Evolutionary conservation across 495 filamentous ascomycete species (phyloP).

Genomic region (Aspergillus carlsbadensis): DNA sequence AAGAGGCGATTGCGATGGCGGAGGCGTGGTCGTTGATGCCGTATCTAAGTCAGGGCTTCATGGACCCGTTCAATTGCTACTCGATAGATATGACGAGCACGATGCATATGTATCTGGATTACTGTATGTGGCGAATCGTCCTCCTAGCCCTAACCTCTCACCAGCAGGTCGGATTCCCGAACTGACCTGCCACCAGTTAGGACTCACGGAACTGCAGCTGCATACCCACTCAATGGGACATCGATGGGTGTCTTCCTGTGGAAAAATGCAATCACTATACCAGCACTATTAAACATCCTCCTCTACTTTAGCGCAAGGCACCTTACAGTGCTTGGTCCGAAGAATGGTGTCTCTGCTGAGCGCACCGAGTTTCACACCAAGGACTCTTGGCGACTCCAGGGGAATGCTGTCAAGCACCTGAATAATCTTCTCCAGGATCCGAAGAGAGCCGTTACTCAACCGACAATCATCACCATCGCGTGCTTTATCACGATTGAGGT

Average conservation of each 20-base stretch:
- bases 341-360: slow-evolving; percentile 2
- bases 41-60: slow-evolving; percentile 9
- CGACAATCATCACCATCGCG: background rate
- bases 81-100: slow-evolving; percentile 2
- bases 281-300: slow-evolving; percentile 1
- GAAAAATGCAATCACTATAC: slow-evolving; percentile 3
- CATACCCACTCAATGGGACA: slow-evolving; percentile 2
- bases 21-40: slow-evolving; percentile 1
- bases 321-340: background rate
- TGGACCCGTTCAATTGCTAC: slow-evolving; percentile 1
- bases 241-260: slow-evolving; percentile 7
- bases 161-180: too few relatives aligned
- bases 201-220: background rate
- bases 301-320: slow-evolving; percentile 5
- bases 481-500: slow-evolving; percentile 5
- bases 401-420: background rate
- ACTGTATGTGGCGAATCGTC: slow-evolving; percentile 3
- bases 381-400: background rate
- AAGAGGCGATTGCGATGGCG: background rate
- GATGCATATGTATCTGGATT: slow-evolving; percentile 7
- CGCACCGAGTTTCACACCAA: background rate
- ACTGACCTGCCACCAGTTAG: background rate
- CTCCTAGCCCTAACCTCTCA: background rate
- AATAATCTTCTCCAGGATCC: slow-evolving; percentile 6
- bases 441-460: background rate